Conservation (phyloP, 129 eudicot species). For the Chrysanthemum lavandulifolium region DNA sequence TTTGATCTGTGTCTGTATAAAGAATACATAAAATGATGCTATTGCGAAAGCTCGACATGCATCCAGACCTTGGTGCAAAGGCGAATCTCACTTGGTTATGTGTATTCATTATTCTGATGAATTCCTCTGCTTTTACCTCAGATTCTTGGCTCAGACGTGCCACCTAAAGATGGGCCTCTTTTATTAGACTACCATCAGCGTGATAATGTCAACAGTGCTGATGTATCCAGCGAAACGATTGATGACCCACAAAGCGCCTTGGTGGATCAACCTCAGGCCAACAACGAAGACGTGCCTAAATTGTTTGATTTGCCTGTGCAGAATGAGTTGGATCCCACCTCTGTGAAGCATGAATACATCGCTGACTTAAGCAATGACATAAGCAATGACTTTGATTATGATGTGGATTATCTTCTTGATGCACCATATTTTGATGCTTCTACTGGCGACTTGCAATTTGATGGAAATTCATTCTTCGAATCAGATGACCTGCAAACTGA, state of each 20-base stretch:
- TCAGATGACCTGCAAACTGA: constrained; percentile 58
- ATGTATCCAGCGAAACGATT: constrained; percentile 29
- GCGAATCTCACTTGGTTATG: background rate
- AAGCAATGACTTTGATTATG: constrained; percentile 37
- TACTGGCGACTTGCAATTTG: constrained; percentile 29
- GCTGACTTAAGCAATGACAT: constrained; percentile 45
- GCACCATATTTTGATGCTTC: constrained; percentile 56
- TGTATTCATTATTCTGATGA: constrained; percentile 8
- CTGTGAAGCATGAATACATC: constrained; percentile 58
- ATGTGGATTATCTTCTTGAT: constrained; percentile 54
- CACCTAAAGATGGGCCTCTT: constrained; percentile 38
- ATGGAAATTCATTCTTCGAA: constrained; percentile 66
- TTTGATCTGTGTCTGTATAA: background rate
- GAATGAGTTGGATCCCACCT: constrained; percentile 29
- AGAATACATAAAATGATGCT: background rate
- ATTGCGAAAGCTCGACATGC: background rate
- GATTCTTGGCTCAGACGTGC: constrained; percentile 60
- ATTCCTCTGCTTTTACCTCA: constrained; percentile 23
- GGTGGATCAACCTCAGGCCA: constrained; percentile 19
- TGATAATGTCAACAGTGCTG: constrained; percentile 33
- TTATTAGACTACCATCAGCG: constrained; percentile 33
- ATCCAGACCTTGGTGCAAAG: background rate
- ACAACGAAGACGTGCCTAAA: constrained; percentile 40
- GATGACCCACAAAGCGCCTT: constrained; percentile 32
- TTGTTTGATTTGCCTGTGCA: constrained; percentile 48